These are phyloP conservation scores for Saprolegnia diclina DNA, from an alignment of 352 stramenopile species.

Conservation along the genomic window DNA sequence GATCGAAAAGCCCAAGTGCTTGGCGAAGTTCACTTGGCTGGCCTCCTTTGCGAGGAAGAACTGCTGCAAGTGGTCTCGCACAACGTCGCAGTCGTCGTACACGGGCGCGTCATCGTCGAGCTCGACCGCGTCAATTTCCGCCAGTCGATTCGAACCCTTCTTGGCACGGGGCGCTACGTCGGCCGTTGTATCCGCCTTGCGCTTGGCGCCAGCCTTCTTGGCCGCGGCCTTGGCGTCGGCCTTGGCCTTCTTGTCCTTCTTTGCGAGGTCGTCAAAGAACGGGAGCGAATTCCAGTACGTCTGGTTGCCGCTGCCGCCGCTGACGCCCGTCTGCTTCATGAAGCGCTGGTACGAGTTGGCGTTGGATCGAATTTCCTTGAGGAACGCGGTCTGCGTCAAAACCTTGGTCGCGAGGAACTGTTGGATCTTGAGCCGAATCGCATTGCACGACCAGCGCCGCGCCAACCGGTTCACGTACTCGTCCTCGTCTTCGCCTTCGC, in stretches of 20 bases:
- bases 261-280: constrained; percentile 40
- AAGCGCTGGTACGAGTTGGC: constrained; percentile 47
- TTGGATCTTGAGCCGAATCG: constrained; percentile 43
- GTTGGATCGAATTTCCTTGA: constrained; percentile 39
- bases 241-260: constrained; percentile 19
- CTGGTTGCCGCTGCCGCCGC: constrained; percentile 35
- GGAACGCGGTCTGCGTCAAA: constrained; percentile 47
- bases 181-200: neutral
- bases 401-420: constrained; percentile 44
- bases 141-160: constrained; percentile 33
- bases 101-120: constrained; percentile 40
- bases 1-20: constrained; percentile 38
- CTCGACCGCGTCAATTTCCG: constrained; percentile 35
- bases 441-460: constrained; percentile 31
- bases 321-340: constrained; percentile 46
- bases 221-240: too few relatives aligned
- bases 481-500: neutral
- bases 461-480: neutral
- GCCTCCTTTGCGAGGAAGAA: constrained; percentile 36
- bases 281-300: constrained; percentile 36
- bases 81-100: constrained; percentile 49
- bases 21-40: constrained; percentile 39
- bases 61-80: constrained; percentile 46
- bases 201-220: neutral
- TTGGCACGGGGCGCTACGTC: constrained; percentile 27